Evolutionary conservation across 208 protist genomes (phyloP), one percentile per base, ranked within the genome.

Genomic region (Cochliopodium minus): DNA sequence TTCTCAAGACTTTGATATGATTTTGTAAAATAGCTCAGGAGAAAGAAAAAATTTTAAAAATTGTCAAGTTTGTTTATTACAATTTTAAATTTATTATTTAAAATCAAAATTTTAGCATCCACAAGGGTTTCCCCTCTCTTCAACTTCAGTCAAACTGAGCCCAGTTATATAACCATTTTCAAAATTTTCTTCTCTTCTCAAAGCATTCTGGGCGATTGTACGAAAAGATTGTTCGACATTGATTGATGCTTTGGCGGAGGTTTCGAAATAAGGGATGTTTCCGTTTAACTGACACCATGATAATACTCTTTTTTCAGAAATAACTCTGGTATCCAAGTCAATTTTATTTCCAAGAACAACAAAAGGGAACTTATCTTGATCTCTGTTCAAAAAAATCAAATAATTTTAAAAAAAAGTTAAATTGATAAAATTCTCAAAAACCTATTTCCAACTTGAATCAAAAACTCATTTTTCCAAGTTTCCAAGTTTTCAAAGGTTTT

Each of bases 211-310:
- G n/a, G n/a, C n/a, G n/a, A n/a, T n/a, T n/a, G n/a, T n/a, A n/a
- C n/a, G n/a, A n/a, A 97, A 96, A n/a, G 92, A 92, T 61, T 97
- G 84, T 70, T 97, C 88, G 22, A 98, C 91, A 50, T 93, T 93
- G 48, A 83, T 82, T 53, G 91, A 88, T 43, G 95, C 91, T 78
- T 96, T 97, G 26, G 94, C 94, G 15, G 80, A 91, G 0, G 93
- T 92, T 76, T 97, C 93, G 68, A 95, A 97, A 72, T 91, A 95
- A 50, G 82, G 85, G 42, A 98, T 93, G n/a, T 74, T 79, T 49
- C 78, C 82, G 57, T 96, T 89, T 42, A 66, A 67, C 47, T 79
- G 70, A 59, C 88, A 95, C 93, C 92, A 98, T 32, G 76, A 76
- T 62, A 92, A 70, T n/a, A 87, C 92, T 15, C 76, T 72, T 66